These are phyloP conservation scores for Geosiphon pyriformis DNA, from an alignment of 192 early-diverging fungal species.

Conservation along the genomic window DNA sequence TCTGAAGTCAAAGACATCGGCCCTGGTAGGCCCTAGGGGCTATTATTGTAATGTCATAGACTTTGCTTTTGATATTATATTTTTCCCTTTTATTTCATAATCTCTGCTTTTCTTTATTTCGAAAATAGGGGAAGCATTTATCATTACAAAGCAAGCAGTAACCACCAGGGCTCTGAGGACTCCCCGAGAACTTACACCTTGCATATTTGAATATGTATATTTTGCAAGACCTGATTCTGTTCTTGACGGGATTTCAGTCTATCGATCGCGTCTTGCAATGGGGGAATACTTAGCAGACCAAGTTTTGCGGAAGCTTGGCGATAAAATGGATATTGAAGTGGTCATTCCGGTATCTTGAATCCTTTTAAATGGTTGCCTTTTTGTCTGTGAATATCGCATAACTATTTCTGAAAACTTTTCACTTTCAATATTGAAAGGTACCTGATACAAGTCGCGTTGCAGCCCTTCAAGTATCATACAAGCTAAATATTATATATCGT, in stretches of 20 bases:
- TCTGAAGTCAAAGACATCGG: conserved; percentile 83
- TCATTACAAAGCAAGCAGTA: conserved; percentile 78
- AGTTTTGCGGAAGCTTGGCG: conserved; percentile 68
- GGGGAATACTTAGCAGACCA: conserved; percentile 91
- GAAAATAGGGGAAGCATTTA: conserved; percentile 75
- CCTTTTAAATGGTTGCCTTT: conserved; percentile 3
- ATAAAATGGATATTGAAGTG: conserved; percentile 89
- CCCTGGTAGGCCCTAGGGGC: conserved; percentile 48
- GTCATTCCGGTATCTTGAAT: conserved; percentile 82
- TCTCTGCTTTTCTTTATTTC: neutral
- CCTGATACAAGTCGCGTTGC: conserved; percentile 96
- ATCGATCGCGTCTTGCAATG: conserved; percentile 96
- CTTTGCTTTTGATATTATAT: conserved; percentile 1
- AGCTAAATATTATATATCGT: conserved; percentile 86
- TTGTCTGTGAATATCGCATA: too few species aligned
- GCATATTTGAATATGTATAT: conserved; percentile 99
- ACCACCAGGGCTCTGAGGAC: conserved; percentile 58
- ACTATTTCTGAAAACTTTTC: too few species aligned
- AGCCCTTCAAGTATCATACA: conserved; percentile 87
- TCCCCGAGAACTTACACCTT: conserved; percentile 66
- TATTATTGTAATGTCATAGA: neutral
- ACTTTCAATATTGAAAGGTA: too few species aligned
- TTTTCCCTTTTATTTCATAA: neutral
- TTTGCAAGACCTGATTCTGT: conserved; percentile 98
- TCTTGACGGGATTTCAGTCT: conserved; percentile 98